phyloP scores from a whole-genome alignment of 1,284 basidiomycete species.

The Leccinum subrobustum region DNA sequence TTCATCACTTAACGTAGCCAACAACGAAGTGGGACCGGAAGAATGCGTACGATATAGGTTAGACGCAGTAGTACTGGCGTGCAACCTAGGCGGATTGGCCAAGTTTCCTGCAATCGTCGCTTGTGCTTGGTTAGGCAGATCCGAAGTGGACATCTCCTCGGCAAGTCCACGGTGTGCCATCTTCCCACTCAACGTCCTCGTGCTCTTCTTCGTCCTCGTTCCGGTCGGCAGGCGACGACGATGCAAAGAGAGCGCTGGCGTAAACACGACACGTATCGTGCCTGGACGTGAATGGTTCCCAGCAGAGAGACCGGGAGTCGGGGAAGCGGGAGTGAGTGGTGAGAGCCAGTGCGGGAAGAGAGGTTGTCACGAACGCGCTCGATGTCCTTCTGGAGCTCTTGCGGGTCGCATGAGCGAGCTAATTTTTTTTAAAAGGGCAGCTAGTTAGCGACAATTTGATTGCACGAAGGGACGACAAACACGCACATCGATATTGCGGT shows the following conservation, averaged over 20 bases:
- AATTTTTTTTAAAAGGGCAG: neutral
- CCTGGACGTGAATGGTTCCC: constrained; percentile 22
- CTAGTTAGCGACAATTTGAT: neutral
- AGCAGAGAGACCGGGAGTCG: constrained; percentile 37
- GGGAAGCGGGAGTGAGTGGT: constrained; percentile 44
- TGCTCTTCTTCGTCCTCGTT: constrained; percentile 78
- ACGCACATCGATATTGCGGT: constrained; percentile 94
- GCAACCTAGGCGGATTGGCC: constrained; percentile 72
- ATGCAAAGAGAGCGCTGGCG: constrained; percentile 49
- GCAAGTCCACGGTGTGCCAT: constrained; percentile 52
- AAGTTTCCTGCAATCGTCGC: constrained; percentile 83
- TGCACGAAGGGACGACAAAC: neutral
- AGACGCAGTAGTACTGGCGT: constrained; percentile 84
- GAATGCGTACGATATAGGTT: constrained; percentile 73
- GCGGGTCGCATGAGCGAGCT: constrained; percentile 73
- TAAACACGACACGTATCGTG: constrained; percentile 56
- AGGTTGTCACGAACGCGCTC: constrained; percentile 53
- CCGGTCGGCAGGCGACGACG: constrained; percentile 80
- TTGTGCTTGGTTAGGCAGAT: constrained; percentile 83
- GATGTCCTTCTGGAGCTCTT: constrained; percentile 57
- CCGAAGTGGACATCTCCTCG: constrained; percentile 53
- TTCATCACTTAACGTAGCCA: constrained; percentile 59
- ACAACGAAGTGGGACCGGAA: constrained; percentile 50
- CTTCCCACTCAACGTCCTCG: constrained; percentile 72
- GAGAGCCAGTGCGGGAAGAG: constrained; percentile 46